phyloP scores from a whole-genome alignment of 768 basidiomycete species.

The Neoboletus subvelutipes region DNA sequence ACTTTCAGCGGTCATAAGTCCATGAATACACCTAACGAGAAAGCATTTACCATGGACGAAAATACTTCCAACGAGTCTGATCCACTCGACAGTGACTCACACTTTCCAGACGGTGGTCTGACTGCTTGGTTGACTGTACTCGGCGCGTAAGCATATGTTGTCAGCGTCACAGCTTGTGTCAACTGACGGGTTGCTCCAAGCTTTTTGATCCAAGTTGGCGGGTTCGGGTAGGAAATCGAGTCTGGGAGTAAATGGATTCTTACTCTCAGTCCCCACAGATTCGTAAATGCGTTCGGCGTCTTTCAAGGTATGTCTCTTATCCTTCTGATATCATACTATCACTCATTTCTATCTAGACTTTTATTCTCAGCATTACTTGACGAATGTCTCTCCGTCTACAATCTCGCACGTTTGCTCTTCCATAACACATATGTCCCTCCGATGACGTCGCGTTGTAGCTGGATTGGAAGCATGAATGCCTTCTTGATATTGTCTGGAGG shows the following conservation, averaged over 20 bases:
- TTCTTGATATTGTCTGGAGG: slow-evolving; percentile 45
- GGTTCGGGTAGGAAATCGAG: slow-evolving; percentile 31
- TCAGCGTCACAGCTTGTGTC: background rate
- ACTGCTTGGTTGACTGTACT: slow-evolving; percentile 24
- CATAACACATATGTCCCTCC: background rate
- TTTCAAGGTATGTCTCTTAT: slow-evolving; percentile 34
- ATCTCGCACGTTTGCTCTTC: slow-evolving; percentile 32
- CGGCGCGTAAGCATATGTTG: slow-evolving; percentile 22
- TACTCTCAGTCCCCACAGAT: slow-evolving; percentile 19
- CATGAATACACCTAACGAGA: slow-evolving; percentile 8
- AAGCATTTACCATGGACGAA: background rate
- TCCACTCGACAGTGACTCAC: background rate
- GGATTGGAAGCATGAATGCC: slow-evolving; percentile 51
- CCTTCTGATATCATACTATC: background rate
- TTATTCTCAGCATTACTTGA: slow-evolving; percentile 38
- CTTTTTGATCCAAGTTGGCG: slow-evolving; percentile 37
- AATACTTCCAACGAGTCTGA: background rate
- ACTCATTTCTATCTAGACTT: slow-evolving; percentile 31
- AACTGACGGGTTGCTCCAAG: slow-evolving; percentile 17
- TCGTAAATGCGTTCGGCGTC: slow-evolving; percentile 39
- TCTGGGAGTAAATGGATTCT: background rate
- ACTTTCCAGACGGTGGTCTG: slow-evolving; percentile 26
- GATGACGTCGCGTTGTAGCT: slow-evolving; percentile 21
- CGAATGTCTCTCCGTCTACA: slow-evolving; percentile 35
- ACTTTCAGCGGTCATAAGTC: background rate